Evolutionary conservation across 2,329 filamentous ascomycete genomes (phyloP).

Genomic region (Diaporthe vexans): DNA sequence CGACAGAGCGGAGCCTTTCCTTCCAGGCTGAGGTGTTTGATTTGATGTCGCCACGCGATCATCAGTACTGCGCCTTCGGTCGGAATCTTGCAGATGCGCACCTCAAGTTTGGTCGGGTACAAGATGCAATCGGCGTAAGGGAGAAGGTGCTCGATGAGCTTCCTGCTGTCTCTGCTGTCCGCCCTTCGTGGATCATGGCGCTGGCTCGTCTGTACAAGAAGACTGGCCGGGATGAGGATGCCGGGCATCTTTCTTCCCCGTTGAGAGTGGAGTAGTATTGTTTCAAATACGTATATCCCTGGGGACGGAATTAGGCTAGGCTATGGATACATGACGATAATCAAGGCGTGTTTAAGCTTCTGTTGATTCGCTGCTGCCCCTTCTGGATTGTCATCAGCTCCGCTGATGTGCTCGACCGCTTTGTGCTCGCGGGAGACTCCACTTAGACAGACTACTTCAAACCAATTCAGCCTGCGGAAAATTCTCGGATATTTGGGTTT

Average conservation of each 20-base stretch:
- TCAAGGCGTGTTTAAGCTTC: no score
- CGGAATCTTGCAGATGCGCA: slow-evolving; percentile 16
- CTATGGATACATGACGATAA: neutral
- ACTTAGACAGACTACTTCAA: no score
- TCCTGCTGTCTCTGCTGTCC: neutral
- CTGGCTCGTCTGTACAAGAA: slow-evolving; percentile 1
- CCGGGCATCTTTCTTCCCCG: neutral
- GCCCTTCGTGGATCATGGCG: slow-evolving; percentile 1
- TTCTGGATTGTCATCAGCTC: no score
- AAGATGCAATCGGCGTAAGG: slow-evolving; percentile 2
- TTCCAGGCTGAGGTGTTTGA: slow-evolving; percentile 20
- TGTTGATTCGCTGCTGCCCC: neutral
- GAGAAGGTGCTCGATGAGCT: slow-evolving; percentile 14
- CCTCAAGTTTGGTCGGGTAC: neutral
- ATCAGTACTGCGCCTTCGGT: slow-evolving; percentile 14
- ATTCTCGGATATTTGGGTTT: no score
- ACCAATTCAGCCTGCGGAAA: no score
- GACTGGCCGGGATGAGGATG: neutral
- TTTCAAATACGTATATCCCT: neutral
- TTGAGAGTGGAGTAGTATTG: neutral
- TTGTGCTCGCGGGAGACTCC: no score
- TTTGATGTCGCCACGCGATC: slow-evolving; percentile 13
- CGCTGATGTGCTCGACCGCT: no score
- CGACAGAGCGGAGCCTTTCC: neutral
- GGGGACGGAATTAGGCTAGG: no score